Base-by-base conservation (phyloP, 108 stramenopile genomes). In the Conticribra weissflogii region DNA sequence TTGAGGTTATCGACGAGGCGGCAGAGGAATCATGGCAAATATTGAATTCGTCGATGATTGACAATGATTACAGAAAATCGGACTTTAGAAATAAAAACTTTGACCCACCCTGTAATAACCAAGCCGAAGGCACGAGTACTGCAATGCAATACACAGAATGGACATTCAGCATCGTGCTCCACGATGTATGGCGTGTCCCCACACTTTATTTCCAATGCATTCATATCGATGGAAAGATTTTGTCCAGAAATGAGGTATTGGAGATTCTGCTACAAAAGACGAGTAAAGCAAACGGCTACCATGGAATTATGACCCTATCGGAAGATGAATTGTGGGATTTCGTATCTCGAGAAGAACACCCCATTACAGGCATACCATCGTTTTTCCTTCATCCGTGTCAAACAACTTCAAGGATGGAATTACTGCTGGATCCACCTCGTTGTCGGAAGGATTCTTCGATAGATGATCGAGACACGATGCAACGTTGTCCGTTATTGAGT, bases 361-460 rank as follows among this genome's bases (percentile, higher is more conserved):
- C 88, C 4, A 70, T 84, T 33, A 81, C 86, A 5, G 83, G 86
- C 0, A 51, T 59, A 36, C 84, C 88, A 12, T 84, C 83, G 9
- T 87, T 69, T 52, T 88, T 91, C 57, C 75, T 91, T 16, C 90
- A 91, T 70, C 90, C 90, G 15, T 91, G 90, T 68, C 86, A 77
- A 63, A 88, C 90, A 17, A 34, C 69, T 3, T 68, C 58, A 30
- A 41, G 82, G 57, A 58, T 91, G 81, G 66, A 69, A 27, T 24
- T 66, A 34, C 18, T 88, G 34, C 16, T 59, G 15, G 24, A 47
- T 41, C 36, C 15, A 28, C 21, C 25, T 34, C 17, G 63, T 44
- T 16, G 47, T 9, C 8, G 34, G 47, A 3, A n/a, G n/a, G n/a
- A n/a, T n/a, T n/a, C n/a, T n/a, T n/a, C n/a, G n/a, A n/a, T n/a